Evolutionary conservation across 352 stramenopile species (phyloP).

Genomic region (Pythium rhizo-oryzae): DNA sequence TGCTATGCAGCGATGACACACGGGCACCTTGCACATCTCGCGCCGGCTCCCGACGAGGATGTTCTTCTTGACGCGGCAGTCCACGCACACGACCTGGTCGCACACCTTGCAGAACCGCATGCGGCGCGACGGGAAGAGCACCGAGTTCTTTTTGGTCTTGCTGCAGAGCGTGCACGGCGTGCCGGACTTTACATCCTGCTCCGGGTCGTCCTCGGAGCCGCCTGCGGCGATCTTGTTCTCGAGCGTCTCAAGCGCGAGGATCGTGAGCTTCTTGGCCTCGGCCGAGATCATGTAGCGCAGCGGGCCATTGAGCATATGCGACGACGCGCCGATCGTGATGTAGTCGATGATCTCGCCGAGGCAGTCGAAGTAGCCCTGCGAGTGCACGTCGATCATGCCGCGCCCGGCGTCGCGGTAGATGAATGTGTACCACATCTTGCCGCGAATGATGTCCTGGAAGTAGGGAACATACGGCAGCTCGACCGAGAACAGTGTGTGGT

Average conservation of each 20-base stretch:
- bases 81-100: constrained; percentile 38
- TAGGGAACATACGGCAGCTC: constrained; percentile 44
- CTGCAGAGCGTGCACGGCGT: constrained; percentile 28
- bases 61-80: constrained; percentile 53
- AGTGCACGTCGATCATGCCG: constrained; percentile 48
- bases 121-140: constrained; percentile 23
- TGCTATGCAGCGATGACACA: constrained; percentile 46
- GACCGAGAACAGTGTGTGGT: constrained; percentile 51
- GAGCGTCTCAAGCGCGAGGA: constrained; percentile 32
- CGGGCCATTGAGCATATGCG: constrained; percentile 40
- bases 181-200: neutral
- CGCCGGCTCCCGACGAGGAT: constrained; percentile 39
- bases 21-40: constrained; percentile 27
- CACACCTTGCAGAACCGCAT: constrained; percentile 45
- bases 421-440: constrained; percentile 42
- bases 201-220: constrained; percentile 5
- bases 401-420: constrained; percentile 44
- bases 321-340: constrained; percentile 15
- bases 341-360: constrained; percentile 34
- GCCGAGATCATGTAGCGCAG: constrained; percentile 45
- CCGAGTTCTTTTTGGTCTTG: constrained; percentile 12
- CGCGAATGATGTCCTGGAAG: constrained; percentile 48
- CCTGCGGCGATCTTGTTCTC: constrained; percentile 23
- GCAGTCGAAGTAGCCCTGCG: constrained; percentile 49
- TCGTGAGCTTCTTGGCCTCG: constrained; percentile 57